phyloP scores from a whole-genome alignment of 2,329 filamentous ascomycete species.

The Alternaria metachromatica region DNA sequence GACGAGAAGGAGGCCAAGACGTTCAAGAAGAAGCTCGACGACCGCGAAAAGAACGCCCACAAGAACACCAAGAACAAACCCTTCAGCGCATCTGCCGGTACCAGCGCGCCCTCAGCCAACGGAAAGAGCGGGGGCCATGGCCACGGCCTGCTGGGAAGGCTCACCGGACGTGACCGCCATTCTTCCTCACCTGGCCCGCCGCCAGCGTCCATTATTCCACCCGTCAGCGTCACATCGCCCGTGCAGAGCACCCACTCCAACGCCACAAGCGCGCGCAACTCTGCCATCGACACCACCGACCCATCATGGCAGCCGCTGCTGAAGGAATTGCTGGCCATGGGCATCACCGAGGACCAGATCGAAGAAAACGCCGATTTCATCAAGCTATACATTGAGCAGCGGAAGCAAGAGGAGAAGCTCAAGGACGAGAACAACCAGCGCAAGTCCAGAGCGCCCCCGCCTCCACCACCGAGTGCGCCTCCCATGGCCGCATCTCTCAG shows the following conservation, averaged over 20 bases:
- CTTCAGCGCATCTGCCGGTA: conserved; percentile 60
- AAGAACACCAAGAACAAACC: conserved; percentile 82
- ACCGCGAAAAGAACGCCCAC: conserved; percentile 92
- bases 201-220: conserved; percentile 59
- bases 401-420: conserved; percentile 60
- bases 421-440: conserved; percentile 57
- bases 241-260: conserved; percentile 42
- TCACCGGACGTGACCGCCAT: conserved; percentile 58
- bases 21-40: conserved; percentile 97
- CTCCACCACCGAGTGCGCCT: conserved; percentile 61
- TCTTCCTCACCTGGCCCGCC: conserved; percentile 51
- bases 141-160: conserved; percentile 59
- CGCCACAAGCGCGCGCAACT: conserved; percentile 46
- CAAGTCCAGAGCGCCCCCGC: conserved; percentile 65
- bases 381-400: conserved; percentile 70
- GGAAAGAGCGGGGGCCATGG: conserved; percentile 40
- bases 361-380: conserved; percentile 72
- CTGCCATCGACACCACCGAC: conserved; percentile 66
- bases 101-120: conserved; percentile 30
- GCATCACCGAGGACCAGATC: conserved; percentile 72
- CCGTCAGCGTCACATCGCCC: conserved; percentile 47
- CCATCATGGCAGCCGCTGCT: conserved; percentile 67
- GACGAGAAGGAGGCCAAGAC: conserved; percentile 98
- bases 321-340: conserved; percentile 67
- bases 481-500: conserved; percentile 57